Evolutionary conservation across 495 filamentous ascomycete genomes (phyloP).

Genomic region (Aspergillus cristatus): DNA sequence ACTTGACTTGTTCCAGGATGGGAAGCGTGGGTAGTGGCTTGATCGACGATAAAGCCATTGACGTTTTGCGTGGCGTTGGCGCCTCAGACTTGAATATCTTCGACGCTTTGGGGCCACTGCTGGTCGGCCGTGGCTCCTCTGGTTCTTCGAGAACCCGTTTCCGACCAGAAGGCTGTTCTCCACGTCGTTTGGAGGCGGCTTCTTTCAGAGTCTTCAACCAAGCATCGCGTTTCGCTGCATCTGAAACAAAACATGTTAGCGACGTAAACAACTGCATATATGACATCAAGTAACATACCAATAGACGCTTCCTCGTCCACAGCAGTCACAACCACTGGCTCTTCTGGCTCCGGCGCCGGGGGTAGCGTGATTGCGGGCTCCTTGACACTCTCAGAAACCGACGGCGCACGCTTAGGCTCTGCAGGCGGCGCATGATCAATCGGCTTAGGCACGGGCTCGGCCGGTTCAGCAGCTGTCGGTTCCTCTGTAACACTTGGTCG

Average conservation of each 20-base stretch:
- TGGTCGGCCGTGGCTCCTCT: slow-evolving; percentile 2
- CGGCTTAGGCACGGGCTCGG: background rate
- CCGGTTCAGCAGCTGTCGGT: background rate
- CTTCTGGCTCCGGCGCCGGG: background rate
- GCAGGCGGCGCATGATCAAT: background rate
- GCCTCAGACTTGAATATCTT: slow-evolving; percentile 15
- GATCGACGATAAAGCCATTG: slow-evolving; percentile 24
- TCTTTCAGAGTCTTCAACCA: slow-evolving; percentile 16
- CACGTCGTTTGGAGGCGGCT: slow-evolving; percentile 12
- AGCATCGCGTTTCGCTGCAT: slow-evolving; percentile 7
- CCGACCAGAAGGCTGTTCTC: slow-evolving; percentile 9
- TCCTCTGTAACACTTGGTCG: background rate
- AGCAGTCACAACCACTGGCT: background rate
- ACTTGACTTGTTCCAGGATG: slow-evolving; percentile 24
- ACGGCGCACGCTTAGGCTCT: no score
- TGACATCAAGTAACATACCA: background rate
- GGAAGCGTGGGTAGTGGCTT: slow-evolving; percentile 32
- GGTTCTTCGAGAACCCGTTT: slow-evolving; percentile 19
- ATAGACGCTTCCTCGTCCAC: background rate
- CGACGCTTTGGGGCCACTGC: slow-evolving; percentile 14
- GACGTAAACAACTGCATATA: background rate
- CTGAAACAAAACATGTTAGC: slow-evolving; percentile 4
- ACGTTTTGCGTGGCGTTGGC: slow-evolving; percentile 14
- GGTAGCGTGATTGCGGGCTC: background rate
- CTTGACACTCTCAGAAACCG: background rate